Evolutionary conservation across 139 green algal genomes (phyloP), one percentile per base, ranked within the genome.

Genomic region (Ulvella scutata): DNA sequence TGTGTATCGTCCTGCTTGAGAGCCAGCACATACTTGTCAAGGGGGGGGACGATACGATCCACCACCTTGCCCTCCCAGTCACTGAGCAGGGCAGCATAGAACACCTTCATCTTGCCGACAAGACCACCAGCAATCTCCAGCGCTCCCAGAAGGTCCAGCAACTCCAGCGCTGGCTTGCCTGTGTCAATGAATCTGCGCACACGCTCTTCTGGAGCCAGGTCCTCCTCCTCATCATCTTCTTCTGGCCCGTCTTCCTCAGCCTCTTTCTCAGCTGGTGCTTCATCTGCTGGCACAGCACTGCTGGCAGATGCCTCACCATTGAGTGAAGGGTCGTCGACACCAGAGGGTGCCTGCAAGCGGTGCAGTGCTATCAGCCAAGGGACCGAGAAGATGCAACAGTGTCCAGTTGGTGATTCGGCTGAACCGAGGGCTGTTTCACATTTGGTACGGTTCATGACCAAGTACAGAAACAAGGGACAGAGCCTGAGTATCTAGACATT

Each of bases 11-110:
- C 90, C 43, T 76, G 33, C 2, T 77, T 81, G 3, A 83, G 74
- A 28, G 81, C 28, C 67, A 90, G 78, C 4, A 84, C 39, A 9
- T 74, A 44, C 76, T 79, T 82, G 37, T 74, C 44, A n/a, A n/a
- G n/a, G 31, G 31, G 31, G 23, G 74, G 81, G 61, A 80, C 79
- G 10, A 86, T 75, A 20, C 43, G 37, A 2, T 76, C 43, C 0
- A 67, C 78, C 80, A 90, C 72, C 28, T 33, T 61, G 72, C 75
- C 80, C 60, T 37, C 72, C 28, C 38, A 61, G 38, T 10, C 26
- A 3, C 9, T 13, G n/a, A 80, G 75, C n/a, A 80, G 67, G 31
- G 83, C 85, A 72, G 82, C 76, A 73, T 86, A 89, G 2, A 91
- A 76, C 21, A 83, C 75, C 23, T 59, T 59, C 67, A 82, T 80